Conservation (phyloP, 768 basidiomycete genomes). For the Rhodosporidiobolus odoratus region DNA sequence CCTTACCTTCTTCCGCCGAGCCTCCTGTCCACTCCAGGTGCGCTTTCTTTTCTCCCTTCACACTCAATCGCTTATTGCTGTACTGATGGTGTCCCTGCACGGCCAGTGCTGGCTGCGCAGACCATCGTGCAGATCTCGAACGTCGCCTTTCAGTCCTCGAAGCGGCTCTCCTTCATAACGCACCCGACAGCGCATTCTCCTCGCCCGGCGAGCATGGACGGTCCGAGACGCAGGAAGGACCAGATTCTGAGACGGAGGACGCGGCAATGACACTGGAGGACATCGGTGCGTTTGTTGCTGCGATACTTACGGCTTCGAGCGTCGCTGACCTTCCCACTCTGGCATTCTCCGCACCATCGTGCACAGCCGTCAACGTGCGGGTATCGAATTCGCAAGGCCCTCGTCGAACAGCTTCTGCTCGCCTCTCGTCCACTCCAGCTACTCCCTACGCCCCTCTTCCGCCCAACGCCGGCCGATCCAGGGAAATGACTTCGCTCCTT, state of each 20-base stretch:
- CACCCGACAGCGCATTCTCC: neutral
- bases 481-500: slow-evolving; percentile 16
- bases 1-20: neutral
- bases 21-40: neutral
- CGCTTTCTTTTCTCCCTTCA: neutral
- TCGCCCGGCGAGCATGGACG: neutral
- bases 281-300: slow-evolving; percentile 5
- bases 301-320: neutral
- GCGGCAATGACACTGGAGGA: slow-evolving; percentile 33
- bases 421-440: neutral
- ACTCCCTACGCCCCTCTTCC: neutral
- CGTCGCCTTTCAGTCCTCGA: slow-evolving; percentile 20
- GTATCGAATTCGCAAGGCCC: no score
- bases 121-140: slow-evolving; percentile 25
- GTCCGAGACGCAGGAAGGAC: neutral
- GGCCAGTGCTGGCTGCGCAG: slow-evolving; percentile 12
- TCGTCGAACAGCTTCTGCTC: no score
- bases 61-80: neutral
- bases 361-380: neutral
- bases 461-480: neutral
- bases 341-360: neutral
- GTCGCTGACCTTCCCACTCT: neutral
- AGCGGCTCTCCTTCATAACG: neutral
- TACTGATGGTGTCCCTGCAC: neutral
- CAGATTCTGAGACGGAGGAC: slow-evolving; percentile 26